These are phyloP conservation scores for Monosporozyma solicola DNA, from an alignment of 805 yeast species.

Conservation along the genomic window DNA sequence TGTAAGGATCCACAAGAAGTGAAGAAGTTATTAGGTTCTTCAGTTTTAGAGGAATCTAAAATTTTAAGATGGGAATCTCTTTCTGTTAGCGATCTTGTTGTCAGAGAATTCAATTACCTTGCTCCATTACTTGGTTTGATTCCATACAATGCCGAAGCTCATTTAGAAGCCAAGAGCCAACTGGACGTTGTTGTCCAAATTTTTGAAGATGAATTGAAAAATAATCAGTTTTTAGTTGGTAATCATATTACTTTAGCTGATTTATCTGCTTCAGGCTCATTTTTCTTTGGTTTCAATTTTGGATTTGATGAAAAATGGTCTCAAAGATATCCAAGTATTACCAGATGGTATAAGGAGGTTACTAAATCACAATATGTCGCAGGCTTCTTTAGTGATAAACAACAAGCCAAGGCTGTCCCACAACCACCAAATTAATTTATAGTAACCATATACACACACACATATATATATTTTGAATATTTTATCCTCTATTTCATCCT, in stretches of 20 bases:
- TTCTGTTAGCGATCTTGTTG: constrained; percentile 57
- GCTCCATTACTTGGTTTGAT: constrained; percentile 46
- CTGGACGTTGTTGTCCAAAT: constrained; percentile 34
- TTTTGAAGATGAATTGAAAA: constrained; percentile 48
- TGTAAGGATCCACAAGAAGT: constrained; percentile 29
- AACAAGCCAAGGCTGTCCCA: neutral
- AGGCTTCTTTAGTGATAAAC: constrained; percentile 3
- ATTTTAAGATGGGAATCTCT: constrained; percentile 71
- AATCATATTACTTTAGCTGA: constrained; percentile 42
- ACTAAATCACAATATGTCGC: constrained; percentile 5
- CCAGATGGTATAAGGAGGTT: constrained; percentile 14
- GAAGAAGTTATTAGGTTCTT: constrained; percentile 45
- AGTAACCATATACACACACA: too few species aligned
- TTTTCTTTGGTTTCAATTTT: constrained; percentile 31
- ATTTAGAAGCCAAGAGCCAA: constrained; percentile 35
- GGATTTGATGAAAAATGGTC: constrained; percentile 60
- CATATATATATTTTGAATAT: too few species aligned
- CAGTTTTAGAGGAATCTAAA: constrained; percentile 29
- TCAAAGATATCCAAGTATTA: constrained; percentile 46
- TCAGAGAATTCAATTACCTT: constrained; percentile 39
- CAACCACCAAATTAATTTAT: constrained; percentile 3
- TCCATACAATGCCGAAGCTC: constrained; percentile 67
- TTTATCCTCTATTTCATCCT: too few species aligned
- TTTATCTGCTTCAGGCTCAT: constrained; percentile 12
- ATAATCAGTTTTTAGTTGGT: constrained; percentile 60